These are phyloP conservation scores for Corylus avellana DNA, from an alignment of 306 rosid genomes.

Conservation along the genomic window DNA sequence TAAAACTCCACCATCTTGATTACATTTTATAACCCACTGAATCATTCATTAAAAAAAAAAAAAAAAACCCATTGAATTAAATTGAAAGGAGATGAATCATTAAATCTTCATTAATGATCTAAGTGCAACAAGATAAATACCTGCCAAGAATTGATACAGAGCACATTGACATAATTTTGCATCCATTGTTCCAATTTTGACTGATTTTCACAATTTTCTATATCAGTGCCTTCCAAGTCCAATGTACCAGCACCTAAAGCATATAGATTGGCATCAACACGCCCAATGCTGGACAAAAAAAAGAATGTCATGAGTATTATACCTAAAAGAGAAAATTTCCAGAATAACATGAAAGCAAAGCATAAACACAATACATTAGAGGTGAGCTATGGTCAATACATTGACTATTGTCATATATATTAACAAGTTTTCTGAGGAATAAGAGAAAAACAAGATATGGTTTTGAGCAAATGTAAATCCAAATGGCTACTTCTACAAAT, in stretches of 20 bases:
- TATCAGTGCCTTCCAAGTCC: slow-evolving; percentile 45
- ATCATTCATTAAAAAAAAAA: not conserved
- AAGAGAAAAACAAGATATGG: not conserved
- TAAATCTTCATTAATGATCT: not conserved
- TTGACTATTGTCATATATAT: not conserved
- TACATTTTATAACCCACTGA: not conserved
- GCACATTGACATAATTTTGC: slow-evolving; percentile 70
- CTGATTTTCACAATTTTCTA: slow-evolving; percentile 34
- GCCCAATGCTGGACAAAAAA: slow-evolving; percentile 80
- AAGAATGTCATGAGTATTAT: slow-evolving; percentile 27
- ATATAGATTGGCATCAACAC: slow-evolving; percentile 72
- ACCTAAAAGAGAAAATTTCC: slow-evolving; percentile 17
- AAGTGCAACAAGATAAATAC: slow-evolving; percentile 37
- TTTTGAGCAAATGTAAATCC: not conserved
- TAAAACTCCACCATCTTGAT: slow-evolving; percentile 8
- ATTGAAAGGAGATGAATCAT: no score
- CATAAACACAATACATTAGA: slow-evolving; percentile 12
- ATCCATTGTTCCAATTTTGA: slow-evolving; percentile 63
- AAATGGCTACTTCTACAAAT: not conserved
- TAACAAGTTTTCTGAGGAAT: not conserved
- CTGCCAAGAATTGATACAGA: slow-evolving; percentile 97
- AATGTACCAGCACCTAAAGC: slow-evolving; percentile 70
- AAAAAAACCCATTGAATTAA: no score
- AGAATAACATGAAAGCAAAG: slow-evolving; percentile 9
- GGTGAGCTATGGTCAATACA: slow-evolving; percentile 9